These are phyloP conservation scores for Magnusiomyces ingens DNA, from an alignment of 1,139 yeast genomes.

Conservation along the genomic window DNA sequence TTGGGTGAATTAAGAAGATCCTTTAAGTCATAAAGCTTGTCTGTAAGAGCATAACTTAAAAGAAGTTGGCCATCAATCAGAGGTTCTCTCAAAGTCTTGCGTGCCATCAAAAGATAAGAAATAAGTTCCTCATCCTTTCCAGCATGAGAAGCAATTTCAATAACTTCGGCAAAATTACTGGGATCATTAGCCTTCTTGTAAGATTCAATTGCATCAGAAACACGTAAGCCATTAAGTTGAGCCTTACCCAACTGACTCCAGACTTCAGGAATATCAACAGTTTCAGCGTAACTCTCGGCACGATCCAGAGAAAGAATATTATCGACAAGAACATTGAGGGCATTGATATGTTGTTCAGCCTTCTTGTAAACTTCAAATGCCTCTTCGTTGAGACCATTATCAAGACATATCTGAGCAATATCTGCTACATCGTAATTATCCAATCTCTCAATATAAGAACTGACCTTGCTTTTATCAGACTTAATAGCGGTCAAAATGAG, in stretches of 20 bases:
- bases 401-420: slow-evolving; percentile 88
- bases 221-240: slow-evolving; percentile 87
- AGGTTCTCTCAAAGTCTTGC: slow-evolving; percentile 86
- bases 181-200: slow-evolving; percentile 84
- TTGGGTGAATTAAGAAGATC: slow-evolving; percentile 77
- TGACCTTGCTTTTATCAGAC: slow-evolving; percentile 84
- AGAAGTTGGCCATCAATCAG: slow-evolving; percentile 87
- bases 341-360: slow-evolving; percentile 69
- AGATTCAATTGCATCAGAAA: slow-evolving; percentile 85
- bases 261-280: slow-evolving; percentile 73
- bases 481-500: slow-evolving; percentile 89
- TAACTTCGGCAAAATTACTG: slow-evolving; percentile 81
- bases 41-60: slow-evolving; percentile 77
- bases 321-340: slow-evolving; percentile 86
- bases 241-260: slow-evolving; percentile 97
- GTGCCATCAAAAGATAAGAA: slow-evolving; percentile 87
- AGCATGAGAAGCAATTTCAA: slow-evolving; percentile 91
- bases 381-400: slow-evolving; percentile 83
- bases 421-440: slow-evolving; percentile 91
- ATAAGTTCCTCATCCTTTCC: slow-evolving; percentile 93
- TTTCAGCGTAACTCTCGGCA: slow-evolving; percentile 90
- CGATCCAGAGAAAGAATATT: slow-evolving; percentile 91
- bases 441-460: slow-evolving; percentile 76
- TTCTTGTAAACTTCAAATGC: slow-evolving; percentile 91
- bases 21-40: slow-evolving; percentile 72